phyloP scores from a whole-genome alignment of 352 stramenopile genomes.

The Peronospora tabacina region DNA sequence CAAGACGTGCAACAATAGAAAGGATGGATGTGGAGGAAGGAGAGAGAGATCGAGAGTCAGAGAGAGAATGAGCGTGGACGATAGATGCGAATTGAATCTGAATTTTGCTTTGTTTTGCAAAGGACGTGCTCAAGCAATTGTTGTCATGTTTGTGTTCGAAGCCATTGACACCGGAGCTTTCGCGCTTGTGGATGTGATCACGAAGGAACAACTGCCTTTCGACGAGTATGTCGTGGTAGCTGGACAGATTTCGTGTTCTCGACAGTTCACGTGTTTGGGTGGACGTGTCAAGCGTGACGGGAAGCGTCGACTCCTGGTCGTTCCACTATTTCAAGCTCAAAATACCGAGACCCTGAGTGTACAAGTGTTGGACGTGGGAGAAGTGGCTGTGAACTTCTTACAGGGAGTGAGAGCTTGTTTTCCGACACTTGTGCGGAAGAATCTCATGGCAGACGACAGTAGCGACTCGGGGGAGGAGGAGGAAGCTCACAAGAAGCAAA shows the following conservation, averaged over 20 bases:
- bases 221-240: constrained; percentile 52
- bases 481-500: constrained; percentile 28
- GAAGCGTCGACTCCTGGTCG: constrained; percentile 38
- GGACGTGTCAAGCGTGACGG: constrained; percentile 42
- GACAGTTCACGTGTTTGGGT: constrained; percentile 55
- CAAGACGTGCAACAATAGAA: constrained; percentile 10
- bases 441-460: constrained; percentile 33
- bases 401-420: constrained; percentile 54
- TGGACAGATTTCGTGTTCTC: constrained; percentile 25
- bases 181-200: constrained; percentile 30
- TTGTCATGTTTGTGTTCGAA: constrained; percentile 47
- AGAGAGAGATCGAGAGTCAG: not conserved
- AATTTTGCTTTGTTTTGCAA: constrained; percentile 8
- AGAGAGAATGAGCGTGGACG: constrained; percentile 1
- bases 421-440: constrained; percentile 52
- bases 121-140: not conserved
- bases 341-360: constrained; percentile 12
- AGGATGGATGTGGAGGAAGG: not conserved
- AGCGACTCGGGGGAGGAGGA: constrained; percentile 33
- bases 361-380: constrained; percentile 53
- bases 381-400: constrained; percentile 44
- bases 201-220: constrained; percentile 45
- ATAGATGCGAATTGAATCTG: constrained; percentile 17
- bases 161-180: constrained; percentile 14
- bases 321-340: constrained; percentile 30